Base-by-base conservation (phyloP, 106 monocot species). In the Ottelia alismoides region DNA sequence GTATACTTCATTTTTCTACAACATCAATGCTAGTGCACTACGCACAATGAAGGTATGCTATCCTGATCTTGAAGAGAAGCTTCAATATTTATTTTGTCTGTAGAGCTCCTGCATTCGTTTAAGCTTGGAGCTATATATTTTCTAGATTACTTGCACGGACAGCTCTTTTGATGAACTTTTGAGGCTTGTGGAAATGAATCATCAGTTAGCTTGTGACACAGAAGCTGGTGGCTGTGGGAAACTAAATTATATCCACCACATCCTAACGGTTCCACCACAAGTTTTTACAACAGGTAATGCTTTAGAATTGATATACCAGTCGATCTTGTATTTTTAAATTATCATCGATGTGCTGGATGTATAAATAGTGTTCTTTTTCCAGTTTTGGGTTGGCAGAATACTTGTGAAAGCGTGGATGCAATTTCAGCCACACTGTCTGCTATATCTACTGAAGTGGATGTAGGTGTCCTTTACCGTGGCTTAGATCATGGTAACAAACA, bases 331-430 rank as follows among this genome's bases (percentile, higher is more conserved):
- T n/a, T n/a, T n/a, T n/a, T n/a, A n/a, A n/a, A n/a, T n/a, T n/a
- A n/a, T n/a, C n/a, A n/a, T n/a, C n/a, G n/a, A n/a, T n/a, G n/a
- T n/a, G n/a, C n/a, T n/a, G n/a, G n/a, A n/a, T n/a, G n/a, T n/a
- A n/a, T n/a, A n/a, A n/a, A n/a, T 48, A 50, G 11, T 47, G 22
- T 44, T 51, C 23, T 23, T 63, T 22, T 62, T 84, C 22, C 58
- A 93, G 93, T 93, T 48, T 81, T 93, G 78, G 93, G 93, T 20
- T 93, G 93, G 93, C 84, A 93, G 67, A 79, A 78, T 57, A 70
- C 59, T 45, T 80, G 76, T 27, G 93, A 93, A 76, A 88, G 75
- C 70, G 69, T 58, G 24, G 76, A 84, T 48, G 88, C 87, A 64
- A 93, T 93, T 65, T 72, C 83, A 57, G 87, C 80, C 53, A 93